Evolutionary conservation across 2,329 filamentous ascomycete genomes (phyloP), one percentile per base, ranked within the genome.

Genomic region (Colletotrichum shisoi): DNA sequence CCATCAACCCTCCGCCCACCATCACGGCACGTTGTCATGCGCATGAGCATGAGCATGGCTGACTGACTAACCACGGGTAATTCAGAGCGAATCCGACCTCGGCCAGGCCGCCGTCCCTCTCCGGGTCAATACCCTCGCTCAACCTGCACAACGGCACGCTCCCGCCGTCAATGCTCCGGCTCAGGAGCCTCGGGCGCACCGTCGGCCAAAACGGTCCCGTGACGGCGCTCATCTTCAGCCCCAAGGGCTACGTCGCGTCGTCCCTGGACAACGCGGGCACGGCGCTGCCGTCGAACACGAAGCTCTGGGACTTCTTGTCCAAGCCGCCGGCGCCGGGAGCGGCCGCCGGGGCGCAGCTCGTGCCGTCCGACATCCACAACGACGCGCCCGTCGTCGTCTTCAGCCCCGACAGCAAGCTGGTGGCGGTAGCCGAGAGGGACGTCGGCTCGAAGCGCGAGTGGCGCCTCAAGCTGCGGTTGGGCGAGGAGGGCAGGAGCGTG

Each of bases 261-360:
- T 56, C 57, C 19, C 62, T 60, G 39, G 49, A 62, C 40, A 51
- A 66, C 48, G 24, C 34, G 13, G 48, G 42, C 58, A 39, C 27
- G 21, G 46, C 40, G 15, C n/a, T 52, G 13, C 37, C 40, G n/a
- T 49, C 49, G n/a, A 37, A 7, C 37, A 60, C 62, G 9, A 48
- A 51, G 42, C 24, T 66, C 17, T 66, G 57, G 57, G 63, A 66
- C 44, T 66, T 66, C 31, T 9, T 7, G 19, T 3, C n/a, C 15
- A 45, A 40, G 15, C 37, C 44, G 17, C 19, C 57, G 49, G 4
- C 49, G 21, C 21, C 21, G 34, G 31, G 31, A 8, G 31, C 3
- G 31, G 31, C 31, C 31, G 4, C 58, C 7, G 45, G 34, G 24
- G 40, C 54, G 45, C 34, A 34, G 15, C 31, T 40, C 39, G 48